Base-by-base conservation (phyloP, 225 moss, liverwort and hornwort genomes). In the Lunularia cruciata region DNA sequence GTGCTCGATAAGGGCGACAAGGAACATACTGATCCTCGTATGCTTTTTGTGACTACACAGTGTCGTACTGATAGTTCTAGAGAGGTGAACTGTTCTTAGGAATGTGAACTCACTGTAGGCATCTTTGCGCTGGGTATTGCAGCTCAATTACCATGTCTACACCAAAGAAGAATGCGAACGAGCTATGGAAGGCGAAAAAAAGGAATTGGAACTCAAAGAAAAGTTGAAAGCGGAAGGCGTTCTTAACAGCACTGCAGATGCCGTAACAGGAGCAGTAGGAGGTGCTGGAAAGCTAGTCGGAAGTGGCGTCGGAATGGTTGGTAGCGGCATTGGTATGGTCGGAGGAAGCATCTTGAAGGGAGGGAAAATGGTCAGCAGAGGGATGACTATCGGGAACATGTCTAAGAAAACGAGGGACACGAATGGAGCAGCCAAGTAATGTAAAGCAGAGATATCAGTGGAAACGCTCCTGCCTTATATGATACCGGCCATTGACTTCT, bases 101-200 rank as follows among this genome's bases (percentile, higher is more conserved):
- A 9, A 28, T 12, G 31, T 19, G 18, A 5, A 33, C 6, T 57
- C 47, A 72, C 22, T 65, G 8, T 15, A 2, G 30, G 16, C 4
- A 22, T 68, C 66, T 27, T 15, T 73, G 16, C 9, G 18, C 20
- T 58, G 53, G 35, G 48, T 27, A 39, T 64, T 60, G 35, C 83
- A 96, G 96, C 83, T 98, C 36, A 73, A 73, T 64, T 98, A 83
- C 64, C 92, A 92, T 70, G 76, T 77, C 8, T 98, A 78, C 59
- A 89, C 82, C 40, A 67, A 67, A 28, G 83, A 81, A 78, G 90
- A 98, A 76, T 88, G 81, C 52, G 86, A 73, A 8, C 26, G 75
- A 47, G 92, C 92, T 18, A 91, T 92, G 90, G 72, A 78, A 56
- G 72, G 37, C 32, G 90, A 98, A 75, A 79, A 71, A 65, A 77